Conservation (phyloP, 1,284 basidiomycete genomes). For the Pyrrhoderma noxium region DNA sequence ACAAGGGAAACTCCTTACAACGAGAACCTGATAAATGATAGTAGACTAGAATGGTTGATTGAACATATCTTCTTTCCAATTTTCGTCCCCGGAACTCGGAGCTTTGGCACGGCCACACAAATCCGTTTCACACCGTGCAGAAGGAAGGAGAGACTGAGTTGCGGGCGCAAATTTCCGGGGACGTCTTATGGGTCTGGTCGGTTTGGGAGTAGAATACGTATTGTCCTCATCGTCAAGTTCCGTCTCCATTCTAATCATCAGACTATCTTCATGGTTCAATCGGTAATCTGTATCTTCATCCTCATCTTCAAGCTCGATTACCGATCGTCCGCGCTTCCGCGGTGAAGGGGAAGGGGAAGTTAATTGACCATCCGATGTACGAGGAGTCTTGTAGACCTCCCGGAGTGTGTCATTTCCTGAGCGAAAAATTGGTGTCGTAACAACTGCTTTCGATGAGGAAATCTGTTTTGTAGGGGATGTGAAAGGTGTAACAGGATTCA, state of each 20-base stretch:
- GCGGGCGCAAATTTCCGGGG: conserved; percentile 3
- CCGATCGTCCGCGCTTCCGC: conserved; percentile 28
- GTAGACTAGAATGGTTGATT: conserved; percentile 11
- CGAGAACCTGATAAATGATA: neutral
- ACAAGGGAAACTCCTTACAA: too few species aligned
- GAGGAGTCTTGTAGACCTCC: conserved; percentile 26
- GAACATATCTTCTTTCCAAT: conserved; percentile 4
- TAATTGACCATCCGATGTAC: conserved; percentile 15
- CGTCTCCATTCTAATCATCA: conserved; percentile 22
- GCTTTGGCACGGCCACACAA: too few species aligned
- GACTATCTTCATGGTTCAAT: conserved; percentile 22
- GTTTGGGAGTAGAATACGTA: neutral
- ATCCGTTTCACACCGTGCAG: neutral
- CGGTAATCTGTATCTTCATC: conserved; percentile 19
- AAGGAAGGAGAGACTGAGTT: neutral
- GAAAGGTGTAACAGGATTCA: conserved; percentile 18
- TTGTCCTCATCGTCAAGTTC: conserved; percentile 13
- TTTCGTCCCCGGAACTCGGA: neutral
- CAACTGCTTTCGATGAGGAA: conserved; percentile 24
- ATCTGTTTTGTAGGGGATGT: conserved; percentile 31
- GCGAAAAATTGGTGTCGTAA: conserved; percentile 20
- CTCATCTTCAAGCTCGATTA: conserved; percentile 21
- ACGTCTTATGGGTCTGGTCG: conserved; percentile 16
- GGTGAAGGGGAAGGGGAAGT: conserved; percentile 29
- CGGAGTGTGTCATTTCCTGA: conserved; percentile 27